Base-by-base conservation (phyloP, 2,329 filamentous ascomycete species). In the Meredithiella fracta region DNA sequence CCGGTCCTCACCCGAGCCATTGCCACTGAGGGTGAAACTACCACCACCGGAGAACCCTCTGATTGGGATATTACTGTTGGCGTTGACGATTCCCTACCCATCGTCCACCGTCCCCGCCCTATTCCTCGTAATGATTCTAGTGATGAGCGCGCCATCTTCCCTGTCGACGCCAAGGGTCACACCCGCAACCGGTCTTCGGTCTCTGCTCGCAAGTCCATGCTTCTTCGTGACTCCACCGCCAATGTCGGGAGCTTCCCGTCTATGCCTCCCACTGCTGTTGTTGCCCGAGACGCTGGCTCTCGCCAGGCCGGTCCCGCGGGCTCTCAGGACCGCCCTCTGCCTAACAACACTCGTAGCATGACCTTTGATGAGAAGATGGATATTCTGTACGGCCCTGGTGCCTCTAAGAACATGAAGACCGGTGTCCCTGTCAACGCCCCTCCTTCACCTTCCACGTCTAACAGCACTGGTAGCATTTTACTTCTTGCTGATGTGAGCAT, bases 271-370 rank as follows among this genome's bases (percentile, higher is more conserved):
- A 26, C 44, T 4, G 49, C 44, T 44, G n/a, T 58, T 15, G 7
- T 52, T 34, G 47, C 51, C 20, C 47, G 47, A 49, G 53, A 50
- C 6, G n/a, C 11, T 26, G 8, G 15, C 23, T 20, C 29, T 22
- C 15, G 7, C 37, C 50, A 52, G 53, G 42, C 31, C 6, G 50
- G 4, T 25, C 47, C 51, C 26, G 38, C 51, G 2, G 59, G 54
- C 6, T 62, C 65, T 15, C 61, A 67, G 5, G 58, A 64, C 40
- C 65, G 72, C 15, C 67, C 75, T 17, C 67, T 70, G 4, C 72
- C 75, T 2, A 78, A 77, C 58, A 66, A 76, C 59, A 77, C 74
- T 2, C 73, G 72, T 64, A 79, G 74, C 62, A 79, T 79, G 76
- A 77, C 74, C 0, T 72, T 77, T 59, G 69, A 78, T 53, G 77